Evolutionary conservation across 2,329 filamentous ascomycete genomes (phyloP).

Genomic region (Sclerotinia subarctica): DNA sequence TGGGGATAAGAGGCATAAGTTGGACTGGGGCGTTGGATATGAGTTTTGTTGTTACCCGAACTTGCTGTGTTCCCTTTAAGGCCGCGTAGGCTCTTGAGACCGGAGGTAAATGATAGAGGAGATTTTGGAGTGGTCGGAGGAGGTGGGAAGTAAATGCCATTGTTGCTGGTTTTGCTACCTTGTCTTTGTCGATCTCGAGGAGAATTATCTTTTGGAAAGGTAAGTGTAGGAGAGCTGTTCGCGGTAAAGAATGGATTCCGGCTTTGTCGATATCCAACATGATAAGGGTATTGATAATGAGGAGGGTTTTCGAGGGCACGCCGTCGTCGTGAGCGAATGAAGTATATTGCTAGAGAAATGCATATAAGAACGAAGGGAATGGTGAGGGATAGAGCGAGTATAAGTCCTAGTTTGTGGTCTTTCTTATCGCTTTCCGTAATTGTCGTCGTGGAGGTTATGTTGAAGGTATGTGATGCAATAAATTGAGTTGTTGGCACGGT

Average conservation of each 20-base stretch:
- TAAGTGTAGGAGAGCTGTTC: neutral
- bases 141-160: conserved; percentile 8
- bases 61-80: neutral
- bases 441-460: conserved; percentile 5
- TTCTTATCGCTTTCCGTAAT: neutral
- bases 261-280: conserved; percentile 9
- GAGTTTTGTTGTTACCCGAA: neutral
- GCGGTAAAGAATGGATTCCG: neutral
- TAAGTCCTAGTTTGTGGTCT: conserved; percentile 13
- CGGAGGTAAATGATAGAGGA: neutral
- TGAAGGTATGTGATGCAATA: conserved; percentile 12
- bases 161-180: neutral
- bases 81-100: neutral
- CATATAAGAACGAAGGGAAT: conserved; percentile 18
- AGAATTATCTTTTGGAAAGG: neutral
- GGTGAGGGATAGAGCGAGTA: conserved; percentile 16
- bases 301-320: neutral
- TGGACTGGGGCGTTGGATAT: neutral
- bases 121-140: conserved; percentile 17
- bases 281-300: conserved; percentile 15
- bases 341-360: conserved; percentile 6
- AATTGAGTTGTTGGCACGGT: neutral
- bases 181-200: neutral
- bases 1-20: neutral
- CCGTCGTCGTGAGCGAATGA: conserved; percentile 6